phyloP scores from a whole-genome alignment of 2,329 filamentous ascomycete genomes.

The Exophiala calicioides region DNA sequence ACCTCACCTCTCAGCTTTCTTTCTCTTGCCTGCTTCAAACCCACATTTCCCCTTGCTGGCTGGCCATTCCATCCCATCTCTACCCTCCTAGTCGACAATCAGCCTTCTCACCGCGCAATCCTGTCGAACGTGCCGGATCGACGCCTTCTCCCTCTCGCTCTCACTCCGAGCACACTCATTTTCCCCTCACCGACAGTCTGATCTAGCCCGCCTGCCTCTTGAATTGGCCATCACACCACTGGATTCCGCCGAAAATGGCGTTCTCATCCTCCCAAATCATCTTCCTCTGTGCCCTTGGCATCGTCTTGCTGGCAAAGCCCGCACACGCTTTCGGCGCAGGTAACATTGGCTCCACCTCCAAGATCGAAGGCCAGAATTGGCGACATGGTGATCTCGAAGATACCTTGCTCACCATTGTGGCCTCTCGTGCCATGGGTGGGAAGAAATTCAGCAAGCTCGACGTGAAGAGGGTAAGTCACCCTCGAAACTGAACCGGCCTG shows the following conservation, averaged over 20 bases:
- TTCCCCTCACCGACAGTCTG: not conserved
- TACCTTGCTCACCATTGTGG: constrained; percentile 72
- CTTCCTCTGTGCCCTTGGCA: constrained; percentile 29
- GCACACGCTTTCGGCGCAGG: constrained; percentile 81
- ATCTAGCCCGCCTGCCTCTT: not conserved
- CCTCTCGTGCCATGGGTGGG: constrained; percentile 63
- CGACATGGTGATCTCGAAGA: constrained; percentile 93
- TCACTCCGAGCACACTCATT: no score
- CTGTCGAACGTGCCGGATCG: no score
- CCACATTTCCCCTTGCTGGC: no score
- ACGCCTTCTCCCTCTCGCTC: no score
- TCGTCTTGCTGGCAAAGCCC: constrained; percentile 68
- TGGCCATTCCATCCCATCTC: no score
- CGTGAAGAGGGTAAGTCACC: constrained; percentile 58
- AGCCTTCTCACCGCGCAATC: no score
- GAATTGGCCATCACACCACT: not conserved
- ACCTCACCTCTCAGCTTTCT: no score
- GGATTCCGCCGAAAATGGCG: constrained; percentile 24
- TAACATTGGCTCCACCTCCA: constrained; percentile 77
- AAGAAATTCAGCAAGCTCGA: constrained; percentile 89
- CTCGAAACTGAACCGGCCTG: not conserved
- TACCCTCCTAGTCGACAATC: no score
- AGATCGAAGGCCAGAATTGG: constrained; percentile 84
- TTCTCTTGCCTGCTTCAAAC: no score
- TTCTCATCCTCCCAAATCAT: constrained; percentile 26